Percentiles rank a stretch among this genome's conserved stretches.
These are phyloP conservation scores for Davidsoniella neocaledoniae DNA, from an alignment of 2,329 filamentous ascomycete genomes.

Conservation along the genomic window DNA sequence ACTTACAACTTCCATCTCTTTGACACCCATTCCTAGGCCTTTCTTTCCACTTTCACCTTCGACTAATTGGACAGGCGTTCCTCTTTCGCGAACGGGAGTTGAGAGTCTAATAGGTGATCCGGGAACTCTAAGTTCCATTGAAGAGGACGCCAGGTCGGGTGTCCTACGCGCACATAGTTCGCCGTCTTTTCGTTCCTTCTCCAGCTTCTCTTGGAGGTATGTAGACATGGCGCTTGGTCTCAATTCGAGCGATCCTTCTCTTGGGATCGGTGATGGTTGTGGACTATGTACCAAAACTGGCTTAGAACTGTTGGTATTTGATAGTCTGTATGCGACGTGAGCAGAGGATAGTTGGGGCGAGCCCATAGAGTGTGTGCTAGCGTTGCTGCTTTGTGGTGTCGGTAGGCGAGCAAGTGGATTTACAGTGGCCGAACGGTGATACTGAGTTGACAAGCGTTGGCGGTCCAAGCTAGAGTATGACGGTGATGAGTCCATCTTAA, in stretches of 20 bases:
- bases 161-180: slow-evolving; percentile 9
- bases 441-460: slow-evolving; percentile 24
- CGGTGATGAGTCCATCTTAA: slow-evolving; percentile 18
- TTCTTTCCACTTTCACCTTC: slow-evolving; percentile 29
- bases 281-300: slow-evolving; percentile 21
- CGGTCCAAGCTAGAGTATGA: slow-evolving; percentile 30
- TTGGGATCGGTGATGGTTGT: slow-evolving; percentile 24
- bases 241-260: slow-evolving; percentile 25
- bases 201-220: slow-evolving; percentile 39
- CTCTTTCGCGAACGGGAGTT: slow-evolving; percentile 8
- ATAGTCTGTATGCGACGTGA: slow-evolving; percentile 21
- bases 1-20: slow-evolving; percentile 50
- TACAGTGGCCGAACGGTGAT: slow-evolving; percentile 15
- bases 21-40: slow-evolving; percentile 35
- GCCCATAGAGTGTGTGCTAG: slow-evolving; percentile 23
- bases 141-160: slow-evolving; percentile 6
- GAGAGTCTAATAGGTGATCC: slow-evolving; percentile 8
- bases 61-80: slow-evolving; percentile 2
- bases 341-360: slow-evolving; percentile 22
- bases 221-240: slow-evolving; percentile 28
- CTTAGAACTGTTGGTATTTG: slow-evolving; percentile 24
- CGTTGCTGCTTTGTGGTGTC: slow-evolving; percentile 27
- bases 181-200: slow-evolving; percentile 23
- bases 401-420: slow-evolving; percentile 10
- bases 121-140: slow-evolving; percentile 6